Base-by-base conservation (phyloP, 352 stramenopile genomes). In the Albugo candida region DNA sequence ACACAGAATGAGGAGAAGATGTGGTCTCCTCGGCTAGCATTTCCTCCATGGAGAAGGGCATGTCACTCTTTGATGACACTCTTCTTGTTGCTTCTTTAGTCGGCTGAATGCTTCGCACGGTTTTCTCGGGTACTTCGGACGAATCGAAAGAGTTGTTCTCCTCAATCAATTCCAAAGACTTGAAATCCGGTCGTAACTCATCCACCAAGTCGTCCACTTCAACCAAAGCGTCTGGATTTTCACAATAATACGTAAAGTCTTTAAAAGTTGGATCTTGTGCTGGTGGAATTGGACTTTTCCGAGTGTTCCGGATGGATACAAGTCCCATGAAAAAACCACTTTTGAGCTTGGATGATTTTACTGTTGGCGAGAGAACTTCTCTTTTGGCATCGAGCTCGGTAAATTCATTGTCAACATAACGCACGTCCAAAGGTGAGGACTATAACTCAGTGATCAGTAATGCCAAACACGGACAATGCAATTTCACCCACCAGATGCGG, bases 161-260 rank as follows among this genome's bases (percentile, higher is more conserved):
- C 8, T 31, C 24, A 8, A 31, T 31, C 8, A 31, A 8, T 8
- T 31, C 3, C 8, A 31, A 8, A 3, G 24, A 3, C 8, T 31
- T 31, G 24, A 8, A 31, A 31, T 31, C 24, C 14, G 72, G 75
- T 19, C 74, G 75, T n/a, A 92, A 47, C 51, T 92, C 79, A 11
- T 77, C 79, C 8, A 88, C 79, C 17, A 92, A 53, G 36, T 87
- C 71, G 0, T 63, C 76, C n/a, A 88, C 79, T 48, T 85, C 75
- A 14, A 92, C 79, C 5, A 92, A 66, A 21, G 76, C 63, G 45
- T 92, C 78, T 0, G 79, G 79, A 51, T 92, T 73, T 70, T 92
- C 75, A 39, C 79, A 92, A 27, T 81, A 92, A 59, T 92, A 92
- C 1, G 79, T 92, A 35, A 92, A 92, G 48, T 92, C 79, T 60